Evolutionary conservation across 306 rosid genomes (phyloP).

Genomic region (Vicia villosa): DNA sequence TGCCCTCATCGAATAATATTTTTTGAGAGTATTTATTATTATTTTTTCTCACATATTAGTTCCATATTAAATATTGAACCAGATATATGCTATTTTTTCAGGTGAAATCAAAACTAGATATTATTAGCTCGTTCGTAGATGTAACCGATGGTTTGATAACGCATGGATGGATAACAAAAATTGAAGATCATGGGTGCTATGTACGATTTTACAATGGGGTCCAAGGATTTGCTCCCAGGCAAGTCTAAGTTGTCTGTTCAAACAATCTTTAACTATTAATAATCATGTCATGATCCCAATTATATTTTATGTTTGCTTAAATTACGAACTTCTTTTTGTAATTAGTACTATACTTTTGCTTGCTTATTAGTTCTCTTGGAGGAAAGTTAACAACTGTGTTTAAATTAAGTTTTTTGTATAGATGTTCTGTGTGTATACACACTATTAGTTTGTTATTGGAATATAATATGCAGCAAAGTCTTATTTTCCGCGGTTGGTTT

Average conservation of each 20-base stretch:
- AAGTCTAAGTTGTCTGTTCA: slow-evolving; percentile 43
- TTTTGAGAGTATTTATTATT: slow-evolving; percentile 14
- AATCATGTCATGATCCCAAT: not conserved
- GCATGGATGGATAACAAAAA: slow-evolving; percentile 97
- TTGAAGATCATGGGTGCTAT: slow-evolving; percentile 87
- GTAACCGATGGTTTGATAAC: slow-evolving; percentile 79
- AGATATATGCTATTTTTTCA: slow-evolving; percentile 36
- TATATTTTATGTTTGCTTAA: slow-evolving; percentile 4
- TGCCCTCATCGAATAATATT: not conserved
- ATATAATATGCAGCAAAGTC: too few relatives aligned
- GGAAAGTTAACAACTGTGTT: not conserved
- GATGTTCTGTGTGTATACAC: not conserved
- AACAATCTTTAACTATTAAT: slow-evolving; percentile 1
- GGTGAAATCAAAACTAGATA: slow-evolving; percentile 86
- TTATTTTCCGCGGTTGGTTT: too few relatives aligned
- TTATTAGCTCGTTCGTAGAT: slow-evolving; percentile 79
- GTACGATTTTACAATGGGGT: slow-evolving; percentile 93
- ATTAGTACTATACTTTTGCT: not conserved
- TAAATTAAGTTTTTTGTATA: slow-evolving; percentile 5
- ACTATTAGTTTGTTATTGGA: too few relatives aligned
- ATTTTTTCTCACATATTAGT: not conserved
- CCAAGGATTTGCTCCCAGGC: slow-evolving; percentile 93
- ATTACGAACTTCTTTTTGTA: slow-evolving; percentile 17
- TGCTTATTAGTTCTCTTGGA: not conserved
- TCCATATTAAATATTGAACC: slow-evolving; percentile 35